phyloP scores from a whole-genome alignment of 2,329 filamentous ascomycete genomes.

The Ophiostoma perfectum region DNA sequence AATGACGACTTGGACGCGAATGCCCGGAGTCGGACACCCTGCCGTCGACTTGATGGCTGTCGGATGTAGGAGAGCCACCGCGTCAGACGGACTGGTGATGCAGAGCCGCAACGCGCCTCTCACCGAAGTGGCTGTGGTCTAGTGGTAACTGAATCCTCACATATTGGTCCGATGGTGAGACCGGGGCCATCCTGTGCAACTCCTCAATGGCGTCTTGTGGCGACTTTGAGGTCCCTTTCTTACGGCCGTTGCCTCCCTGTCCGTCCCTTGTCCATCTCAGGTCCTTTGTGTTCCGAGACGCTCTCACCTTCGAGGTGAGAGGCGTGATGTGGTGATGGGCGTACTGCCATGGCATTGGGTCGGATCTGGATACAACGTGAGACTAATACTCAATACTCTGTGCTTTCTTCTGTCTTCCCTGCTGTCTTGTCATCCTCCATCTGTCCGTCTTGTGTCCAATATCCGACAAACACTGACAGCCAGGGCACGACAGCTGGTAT shows the following conservation, averaged over 20 bases:
- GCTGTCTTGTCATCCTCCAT: not conserved
- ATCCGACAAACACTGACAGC: not conserved
- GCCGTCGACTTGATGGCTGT: not conserved
- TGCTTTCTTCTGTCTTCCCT: not conserved
- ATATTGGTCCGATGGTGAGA: not conserved
- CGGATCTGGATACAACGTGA: conserved; percentile 12
- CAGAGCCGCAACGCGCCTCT: not conserved
- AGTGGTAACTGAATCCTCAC: not conserved
- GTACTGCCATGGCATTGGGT: conserved; percentile 17
- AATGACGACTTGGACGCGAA: no score
- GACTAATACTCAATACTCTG: not conserved
- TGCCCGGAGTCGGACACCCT: not conserved
- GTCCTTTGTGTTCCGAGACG: not conserved
- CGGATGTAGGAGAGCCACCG: not conserved
- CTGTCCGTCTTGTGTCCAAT: not conserved
- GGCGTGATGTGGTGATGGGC: not conserved
- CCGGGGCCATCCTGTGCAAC: not conserved
- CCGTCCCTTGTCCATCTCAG: not conserved
- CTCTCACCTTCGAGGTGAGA: not conserved
- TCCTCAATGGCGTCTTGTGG: not conserved
- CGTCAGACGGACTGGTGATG: not conserved
- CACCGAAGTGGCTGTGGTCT: not conserved
- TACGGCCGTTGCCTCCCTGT: conserved; percentile 10
- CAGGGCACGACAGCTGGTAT: conserved; percentile 9
- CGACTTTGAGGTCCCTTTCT: not conserved